Conservation (phyloP, 768 basidiomycete species). For the Tylopilus sp. region DNA sequence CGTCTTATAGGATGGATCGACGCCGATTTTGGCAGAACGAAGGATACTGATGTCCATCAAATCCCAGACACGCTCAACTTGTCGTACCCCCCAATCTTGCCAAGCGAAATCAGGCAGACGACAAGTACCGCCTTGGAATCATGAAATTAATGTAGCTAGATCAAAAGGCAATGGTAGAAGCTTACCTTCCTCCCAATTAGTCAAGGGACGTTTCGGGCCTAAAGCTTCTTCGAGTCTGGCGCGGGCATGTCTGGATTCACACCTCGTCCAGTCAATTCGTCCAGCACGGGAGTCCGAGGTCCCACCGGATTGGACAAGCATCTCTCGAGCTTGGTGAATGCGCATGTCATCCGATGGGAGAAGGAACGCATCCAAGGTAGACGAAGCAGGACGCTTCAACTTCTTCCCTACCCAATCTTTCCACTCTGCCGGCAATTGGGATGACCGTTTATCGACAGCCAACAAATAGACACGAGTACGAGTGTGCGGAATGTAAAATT, state of each 20-base stretch:
- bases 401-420: conserved; percentile 52
- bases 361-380: conserved; percentile 89
- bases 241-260: conserved; percentile 88
- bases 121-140: conserved; percentile 64
- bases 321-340: conserved; percentile 84
- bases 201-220: conserved; percentile 81
- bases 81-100: conserved; percentile 90
- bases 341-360: conserved; percentile 88
- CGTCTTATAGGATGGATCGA: conserved; percentile 90
- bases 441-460: conserved; percentile 64
- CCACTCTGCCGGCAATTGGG: conserved; percentile 69
- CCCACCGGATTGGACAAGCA: conserved; percentile 68
- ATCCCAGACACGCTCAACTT: conserved; percentile 95
- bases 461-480: conserved; percentile 86
- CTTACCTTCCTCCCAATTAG: conserved; percentile 89
- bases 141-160: not conserved
- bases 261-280: conserved; percentile 86
- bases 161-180: not conserved
- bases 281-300: conserved; percentile 66
- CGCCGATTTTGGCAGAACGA: conserved; percentile 72
- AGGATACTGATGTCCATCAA: conserved; percentile 89
- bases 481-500: conserved; percentile 93
- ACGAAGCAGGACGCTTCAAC: conserved; percentile 80
- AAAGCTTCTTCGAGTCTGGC: conserved; percentile 80
- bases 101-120: conserved; percentile 87